phyloP scores from a whole-genome alignment of 441 rosid genomes.

The Hura crepitans region DNA sequence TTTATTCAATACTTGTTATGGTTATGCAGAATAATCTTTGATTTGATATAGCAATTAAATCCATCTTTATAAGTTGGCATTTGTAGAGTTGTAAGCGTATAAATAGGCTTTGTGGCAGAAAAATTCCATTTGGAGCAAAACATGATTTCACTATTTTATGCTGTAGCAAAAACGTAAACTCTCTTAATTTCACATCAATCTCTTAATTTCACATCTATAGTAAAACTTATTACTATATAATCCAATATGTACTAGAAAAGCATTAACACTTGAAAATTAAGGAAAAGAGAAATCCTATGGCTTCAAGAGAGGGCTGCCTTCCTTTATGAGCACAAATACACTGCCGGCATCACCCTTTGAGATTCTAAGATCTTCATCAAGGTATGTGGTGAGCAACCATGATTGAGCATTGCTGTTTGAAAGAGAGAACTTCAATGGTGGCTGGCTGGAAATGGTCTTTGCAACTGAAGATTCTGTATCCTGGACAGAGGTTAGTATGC shows the following conservation, averaged over 20 bases:
- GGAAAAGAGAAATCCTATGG: constrained; percentile 19
- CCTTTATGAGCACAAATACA: constrained; percentile 80
- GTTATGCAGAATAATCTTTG: too few species aligned
- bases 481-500: constrained; percentile 67
- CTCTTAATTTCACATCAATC: too few species aligned
- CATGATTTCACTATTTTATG: too few species aligned
- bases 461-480: constrained; percentile 83
- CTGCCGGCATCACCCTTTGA: constrained; percentile 91
- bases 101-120: too few species aligned
- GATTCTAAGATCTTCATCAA: constrained; percentile 81
- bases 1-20: too few species aligned
- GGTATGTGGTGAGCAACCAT: constrained; percentile 93
- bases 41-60: too few species aligned
- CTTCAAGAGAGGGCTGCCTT: constrained; percentile 66
- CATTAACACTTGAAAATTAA: not conserved
- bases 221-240: too few species aligned
- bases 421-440: constrained; percentile 77
- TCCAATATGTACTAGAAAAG: not conserved
- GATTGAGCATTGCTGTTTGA: constrained; percentile 62
- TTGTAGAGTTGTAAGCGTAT: too few species aligned
- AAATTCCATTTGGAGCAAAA: too few species aligned
- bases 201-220: too few species aligned
- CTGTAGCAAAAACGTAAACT: too few species aligned
- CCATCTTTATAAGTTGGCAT: too few species aligned
- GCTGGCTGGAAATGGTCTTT: constrained; percentile 82